Conservation (phyloP, 805 yeast genomes). For the Hyphopichia homilentoma region DNA sequence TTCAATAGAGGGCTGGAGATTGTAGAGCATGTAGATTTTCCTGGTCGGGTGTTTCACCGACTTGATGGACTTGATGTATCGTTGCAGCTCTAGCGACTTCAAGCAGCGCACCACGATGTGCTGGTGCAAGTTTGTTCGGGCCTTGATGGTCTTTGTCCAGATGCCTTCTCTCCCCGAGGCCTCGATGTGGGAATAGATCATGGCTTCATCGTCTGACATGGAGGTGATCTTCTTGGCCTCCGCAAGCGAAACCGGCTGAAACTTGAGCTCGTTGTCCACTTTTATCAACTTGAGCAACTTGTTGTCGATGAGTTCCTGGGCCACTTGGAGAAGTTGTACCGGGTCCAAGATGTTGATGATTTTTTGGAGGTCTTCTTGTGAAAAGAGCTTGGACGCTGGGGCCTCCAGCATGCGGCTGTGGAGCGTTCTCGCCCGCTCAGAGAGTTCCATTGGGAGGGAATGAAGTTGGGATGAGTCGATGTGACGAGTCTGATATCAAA, state of each 20-base stretch:
- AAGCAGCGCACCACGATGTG: slow-evolving; percentile 84
- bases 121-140: slow-evolving; percentile 84
- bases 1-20: slow-evolving; percentile 89
- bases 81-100: slow-evolving; percentile 73
- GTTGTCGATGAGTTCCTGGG: slow-evolving; percentile 51
- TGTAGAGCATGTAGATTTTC: slow-evolving; percentile 92
- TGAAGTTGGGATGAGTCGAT: slow-evolving; percentile 1
- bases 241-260: slow-evolving; percentile 65
- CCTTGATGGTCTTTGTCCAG: slow-evolving; percentile 90
- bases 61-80: slow-evolving; percentile 85
- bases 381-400: slow-evolving; percentile 47
- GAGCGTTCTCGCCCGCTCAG: slow-evolving; percentile 51
- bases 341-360: slow-evolving; percentile 41
- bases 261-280: slow-evolving; percentile 62
- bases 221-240: slow-evolving; percentile 76
- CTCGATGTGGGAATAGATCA: slow-evolving; percentile 87
- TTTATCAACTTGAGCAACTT: slow-evolving; percentile 68
- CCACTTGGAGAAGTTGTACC: slow-evolving; percentile 42
- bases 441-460: slow-evolving; percentile 15
- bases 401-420: slow-evolving; percentile 61
- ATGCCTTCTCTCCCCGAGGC: slow-evolving; percentile 94
- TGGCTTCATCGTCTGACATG: slow-evolving; percentile 84
- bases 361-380: slow-evolving; percentile 65
- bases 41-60: slow-evolving; percentile 91
- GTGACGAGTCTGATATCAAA: no score